A percentile compares a stretch with the other conserved stretches of the same genome.
These are phyloP conservation scores for Asterochloris sp. DNA, from an alignment of 139 green algal genomes.

Conservation along the genomic window DNA sequence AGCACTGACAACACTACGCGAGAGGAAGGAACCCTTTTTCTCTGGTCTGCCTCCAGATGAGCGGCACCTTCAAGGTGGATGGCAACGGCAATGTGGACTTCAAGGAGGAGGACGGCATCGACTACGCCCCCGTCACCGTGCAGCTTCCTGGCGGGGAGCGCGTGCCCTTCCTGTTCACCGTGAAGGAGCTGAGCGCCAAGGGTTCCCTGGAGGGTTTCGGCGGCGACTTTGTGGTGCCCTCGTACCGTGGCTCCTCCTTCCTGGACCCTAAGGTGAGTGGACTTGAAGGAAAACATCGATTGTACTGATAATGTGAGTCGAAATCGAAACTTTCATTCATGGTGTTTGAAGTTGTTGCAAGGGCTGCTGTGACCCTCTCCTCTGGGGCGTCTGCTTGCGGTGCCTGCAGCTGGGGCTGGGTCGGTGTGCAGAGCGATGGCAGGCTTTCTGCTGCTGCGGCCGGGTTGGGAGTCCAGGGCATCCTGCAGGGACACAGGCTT, in stretches of 20 bases:
- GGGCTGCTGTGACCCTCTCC: too few species aligned
- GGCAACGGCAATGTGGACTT: slow-evolving; percentile 82
- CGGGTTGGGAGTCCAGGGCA: too few species aligned
- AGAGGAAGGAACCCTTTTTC: background rate
- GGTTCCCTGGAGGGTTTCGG: slow-evolving; percentile 85
- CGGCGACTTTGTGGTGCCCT: slow-evolving; percentile 96
- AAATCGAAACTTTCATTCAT: too few species aligned
- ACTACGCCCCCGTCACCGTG: slow-evolving; percentile 96
- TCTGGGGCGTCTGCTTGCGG: too few species aligned
- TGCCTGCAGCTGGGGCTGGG: too few species aligned
- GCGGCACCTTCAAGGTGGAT: slow-evolving; percentile 82
- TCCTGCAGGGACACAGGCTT: too few species aligned
- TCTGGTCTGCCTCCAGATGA: slow-evolving; percentile 56
- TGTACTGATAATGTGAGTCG: too few species aligned
- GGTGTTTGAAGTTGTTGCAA: too few species aligned
- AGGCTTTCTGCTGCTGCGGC: too few species aligned
- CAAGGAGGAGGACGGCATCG: slow-evolving; percentile 96
- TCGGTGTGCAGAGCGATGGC: too few species aligned
- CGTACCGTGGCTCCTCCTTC: slow-evolving; percentile 98
- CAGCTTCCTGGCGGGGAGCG: slow-evolving; percentile 97
- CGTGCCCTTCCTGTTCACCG: slow-evolving; percentile 99
- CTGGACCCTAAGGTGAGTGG: slow-evolving; percentile 94
- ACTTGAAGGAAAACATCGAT: too few species aligned
- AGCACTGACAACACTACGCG: too few species aligned
- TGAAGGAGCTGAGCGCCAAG: slow-evolving; percentile 96